Conservation (phyloP, 2,329 filamentous ascomycete species). For the Penicillium freii region DNA sequence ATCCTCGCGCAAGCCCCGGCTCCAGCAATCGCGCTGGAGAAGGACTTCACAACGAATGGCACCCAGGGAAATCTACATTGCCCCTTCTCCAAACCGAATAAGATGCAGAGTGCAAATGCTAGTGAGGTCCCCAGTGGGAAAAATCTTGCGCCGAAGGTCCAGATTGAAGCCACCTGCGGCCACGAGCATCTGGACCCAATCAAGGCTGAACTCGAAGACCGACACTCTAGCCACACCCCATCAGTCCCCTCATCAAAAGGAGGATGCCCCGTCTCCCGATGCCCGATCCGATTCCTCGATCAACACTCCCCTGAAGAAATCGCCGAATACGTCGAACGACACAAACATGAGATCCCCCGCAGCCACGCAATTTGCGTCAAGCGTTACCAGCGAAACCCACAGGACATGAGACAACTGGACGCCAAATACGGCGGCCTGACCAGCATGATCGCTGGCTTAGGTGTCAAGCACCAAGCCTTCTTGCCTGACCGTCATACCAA, state of each 20-base stretch:
- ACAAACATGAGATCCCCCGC: conserved; percentile 91
- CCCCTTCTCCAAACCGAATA: conserved; percentile 65
- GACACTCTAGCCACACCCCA: conserved; percentile 42
- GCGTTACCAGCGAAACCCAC: conserved; percentile 82
- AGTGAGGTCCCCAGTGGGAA: conserved; percentile 40
- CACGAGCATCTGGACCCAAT: conserved; percentile 61
- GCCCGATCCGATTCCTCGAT: conserved; percentile 88
- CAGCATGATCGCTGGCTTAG: conserved; percentile 90
- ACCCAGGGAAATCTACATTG: conserved; percentile 76
- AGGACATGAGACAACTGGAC: conserved; percentile 82
- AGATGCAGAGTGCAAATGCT: conserved; percentile 36
- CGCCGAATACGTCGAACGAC: conserved; percentile 87
- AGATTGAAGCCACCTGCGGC: conserved; percentile 43
- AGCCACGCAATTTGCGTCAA: conserved; percentile 92
- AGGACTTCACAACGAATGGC: conserved; percentile 85
- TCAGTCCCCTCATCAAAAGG: conserved; percentile 50
- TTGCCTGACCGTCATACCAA: conserved; percentile 55
- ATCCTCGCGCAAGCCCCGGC: conserved; percentile 51
- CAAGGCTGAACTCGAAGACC: conserved; percentile 49
- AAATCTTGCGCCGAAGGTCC: conserved; percentile 40
- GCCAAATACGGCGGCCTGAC: conserved; percentile 90
- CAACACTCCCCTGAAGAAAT: conserved; percentile 92
- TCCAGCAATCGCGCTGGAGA: conserved; percentile 69
- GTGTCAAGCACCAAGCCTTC: conserved; percentile 83
- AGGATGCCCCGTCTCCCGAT: conserved; percentile 69